Evolutionary conservation across 2,329 filamentous ascomycete genomes (phyloP).

Genomic region (Talaromyces sp.): DNA sequence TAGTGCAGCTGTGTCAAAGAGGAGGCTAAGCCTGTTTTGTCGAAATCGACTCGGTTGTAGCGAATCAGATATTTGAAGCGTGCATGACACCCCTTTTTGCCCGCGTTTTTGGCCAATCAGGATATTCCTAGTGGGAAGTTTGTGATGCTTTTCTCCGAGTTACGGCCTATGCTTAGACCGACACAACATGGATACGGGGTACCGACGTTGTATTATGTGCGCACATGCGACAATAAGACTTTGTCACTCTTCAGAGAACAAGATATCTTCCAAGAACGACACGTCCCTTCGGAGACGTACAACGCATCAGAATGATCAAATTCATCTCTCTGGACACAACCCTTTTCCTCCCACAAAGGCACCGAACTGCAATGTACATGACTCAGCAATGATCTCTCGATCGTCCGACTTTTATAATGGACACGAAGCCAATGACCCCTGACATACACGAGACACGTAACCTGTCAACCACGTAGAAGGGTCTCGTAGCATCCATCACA

Average conservation of each 20-base stretch:
- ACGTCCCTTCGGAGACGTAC: too few relatives aligned
- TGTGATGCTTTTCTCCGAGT: background rate
- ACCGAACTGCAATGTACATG: background rate
- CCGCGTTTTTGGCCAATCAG: background rate
- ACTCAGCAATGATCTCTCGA: background rate
- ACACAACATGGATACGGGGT: background rate
- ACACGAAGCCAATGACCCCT: background rate
- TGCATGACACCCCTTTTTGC: background rate
- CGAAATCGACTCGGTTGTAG: background rate
- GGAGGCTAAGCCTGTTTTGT: background rate
- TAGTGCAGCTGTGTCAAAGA: background rate
- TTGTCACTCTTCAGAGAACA: too few relatives aligned
- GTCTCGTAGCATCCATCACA: background rate
- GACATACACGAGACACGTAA: background rate
- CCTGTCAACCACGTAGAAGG: background rate
- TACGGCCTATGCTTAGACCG: background rate
- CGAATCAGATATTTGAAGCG: background rate
- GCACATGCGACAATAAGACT: too few relatives aligned
- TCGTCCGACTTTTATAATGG: background rate
- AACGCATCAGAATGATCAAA: too few relatives aligned
- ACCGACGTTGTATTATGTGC: too few relatives aligned
- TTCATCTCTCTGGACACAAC: too few relatives aligned
- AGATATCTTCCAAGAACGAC: too few relatives aligned
- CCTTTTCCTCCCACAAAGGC: background rate
- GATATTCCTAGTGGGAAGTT: background rate